These are phyloP conservation scores for Quercus lobata DNA, from an alignment of 331 rosid species.

Conservation along the genomic window DNA sequence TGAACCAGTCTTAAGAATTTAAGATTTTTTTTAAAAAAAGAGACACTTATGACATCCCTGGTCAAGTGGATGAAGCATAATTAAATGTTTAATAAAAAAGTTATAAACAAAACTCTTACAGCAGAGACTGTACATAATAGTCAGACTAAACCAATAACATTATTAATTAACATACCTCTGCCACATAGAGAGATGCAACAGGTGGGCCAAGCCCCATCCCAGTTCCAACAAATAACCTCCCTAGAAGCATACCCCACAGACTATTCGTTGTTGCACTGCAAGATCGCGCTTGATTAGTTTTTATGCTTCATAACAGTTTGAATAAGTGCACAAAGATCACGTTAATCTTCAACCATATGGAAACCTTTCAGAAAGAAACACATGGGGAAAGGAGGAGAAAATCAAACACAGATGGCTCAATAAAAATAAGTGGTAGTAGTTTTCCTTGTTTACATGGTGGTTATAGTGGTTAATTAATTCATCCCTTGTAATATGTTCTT, in stretches of 20 bases:
- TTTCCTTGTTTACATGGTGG: background rate
- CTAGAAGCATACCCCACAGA: conserved; percentile 64
- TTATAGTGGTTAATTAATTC: background rate
- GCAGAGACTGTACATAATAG: background rate
- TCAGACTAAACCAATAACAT: conserved; percentile 2
- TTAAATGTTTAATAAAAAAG: background rate
- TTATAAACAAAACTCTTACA: background rate
- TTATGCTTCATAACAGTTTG: background rate
- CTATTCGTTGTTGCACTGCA: conserved; percentile 49
- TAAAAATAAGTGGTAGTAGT: background rate
- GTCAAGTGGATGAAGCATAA: background rate
- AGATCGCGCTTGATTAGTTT: background rate
- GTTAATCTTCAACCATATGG: background rate
- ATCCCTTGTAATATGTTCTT: background rate
- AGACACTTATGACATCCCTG: background rate
- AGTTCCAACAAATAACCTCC: conserved; percentile 60
- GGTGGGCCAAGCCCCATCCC: conserved; percentile 70
- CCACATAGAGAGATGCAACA: conserved; percentile 55
- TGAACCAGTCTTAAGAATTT: background rate
- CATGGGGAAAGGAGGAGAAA: background rate
- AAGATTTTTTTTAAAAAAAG: background rate
- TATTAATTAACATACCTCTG: conserved; percentile 40
- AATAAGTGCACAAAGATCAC: background rate
- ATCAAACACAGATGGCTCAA: background rate
- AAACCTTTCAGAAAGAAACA: background rate